Percentiles rank a stretch among this genome's conserved stretches.
Evolutionary conservation across 2,329 filamentous ascomycete species (phyloP).

Genomic region (Claviceps paspali): DNA sequence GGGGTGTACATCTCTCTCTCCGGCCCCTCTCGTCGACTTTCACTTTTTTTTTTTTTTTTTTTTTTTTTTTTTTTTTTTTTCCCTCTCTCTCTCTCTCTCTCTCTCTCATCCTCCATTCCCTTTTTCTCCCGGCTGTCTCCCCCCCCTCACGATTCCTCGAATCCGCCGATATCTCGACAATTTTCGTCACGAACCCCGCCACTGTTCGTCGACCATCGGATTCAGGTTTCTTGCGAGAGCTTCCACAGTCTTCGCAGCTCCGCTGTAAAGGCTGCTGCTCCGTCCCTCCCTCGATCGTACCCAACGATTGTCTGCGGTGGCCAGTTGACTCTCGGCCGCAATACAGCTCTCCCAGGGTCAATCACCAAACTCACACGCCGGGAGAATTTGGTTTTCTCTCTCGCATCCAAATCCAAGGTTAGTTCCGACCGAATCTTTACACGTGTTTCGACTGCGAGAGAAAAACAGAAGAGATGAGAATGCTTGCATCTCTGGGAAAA

Average conservation of each 20-base stretch:
- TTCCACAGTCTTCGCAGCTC: constrained; percentile 12
- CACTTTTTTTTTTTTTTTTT: background rate
- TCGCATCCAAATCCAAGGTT: constrained; percentile 1
- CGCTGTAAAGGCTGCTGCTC: constrained; percentile 13
- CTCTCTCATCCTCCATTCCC: constrained; percentile 7
- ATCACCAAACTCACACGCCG: background rate
- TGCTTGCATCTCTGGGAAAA: too few species aligned
- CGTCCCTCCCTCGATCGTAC: too few species aligned
- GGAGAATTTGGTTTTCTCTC: background rate
- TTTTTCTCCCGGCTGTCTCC: constrained; percentile 8
- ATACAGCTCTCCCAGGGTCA: constrained; percentile 6
- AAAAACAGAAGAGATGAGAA: too few species aligned
- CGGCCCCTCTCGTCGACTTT: too few species aligned
- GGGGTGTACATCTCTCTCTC: too few species aligned
- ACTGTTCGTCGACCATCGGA: constrained; percentile 13
- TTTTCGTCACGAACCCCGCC: constrained; percentile 15
- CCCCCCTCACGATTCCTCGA: constrained; percentile 19
- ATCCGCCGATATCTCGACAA: constrained; percentile 22
- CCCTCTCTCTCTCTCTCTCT: background rate
- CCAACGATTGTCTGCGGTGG: constrained; percentile 3
- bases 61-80: background rate
- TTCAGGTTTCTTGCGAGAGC: constrained; percentile 17
- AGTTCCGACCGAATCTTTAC: background rate
- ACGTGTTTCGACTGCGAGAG: background rate
- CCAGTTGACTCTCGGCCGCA: constrained; percentile 8